A percentile compares a stretch with the other conserved stretches of the same genome.
Conservation (phyloP, 345 rosid genomes). For the Eucalyptus erythrocorys region DNA sequence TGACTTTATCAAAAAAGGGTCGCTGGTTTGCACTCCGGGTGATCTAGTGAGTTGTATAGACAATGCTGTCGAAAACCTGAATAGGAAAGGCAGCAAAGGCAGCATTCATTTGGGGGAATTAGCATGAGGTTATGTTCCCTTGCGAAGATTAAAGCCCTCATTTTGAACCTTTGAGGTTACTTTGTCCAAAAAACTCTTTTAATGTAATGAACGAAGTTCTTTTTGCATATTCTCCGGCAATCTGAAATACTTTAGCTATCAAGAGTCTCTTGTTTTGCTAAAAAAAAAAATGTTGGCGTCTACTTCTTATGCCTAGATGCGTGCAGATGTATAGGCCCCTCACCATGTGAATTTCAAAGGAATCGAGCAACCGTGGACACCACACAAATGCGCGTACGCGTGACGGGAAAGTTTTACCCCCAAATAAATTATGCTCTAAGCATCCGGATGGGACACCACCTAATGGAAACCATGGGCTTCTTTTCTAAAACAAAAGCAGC, state of each 20-base stretch:
- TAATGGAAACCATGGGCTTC: background rate
- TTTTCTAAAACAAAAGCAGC: background rate
- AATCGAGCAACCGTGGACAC: background rate
- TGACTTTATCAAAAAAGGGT: background rate
- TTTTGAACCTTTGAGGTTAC: background rate
- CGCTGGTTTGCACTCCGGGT: slow-evolving; percentile 25
- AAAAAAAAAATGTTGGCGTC: background rate
- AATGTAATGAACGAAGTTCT: background rate
- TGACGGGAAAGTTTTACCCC: background rate
- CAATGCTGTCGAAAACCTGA: slow-evolving; percentile 3
- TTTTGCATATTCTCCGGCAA: background rate
- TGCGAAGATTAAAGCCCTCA: background rate
- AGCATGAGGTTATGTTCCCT: background rate
- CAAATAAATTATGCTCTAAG: background rate
- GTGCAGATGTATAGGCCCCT: background rate
- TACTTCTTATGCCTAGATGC: background rate
- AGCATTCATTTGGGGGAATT: background rate
- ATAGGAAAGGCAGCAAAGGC: background rate
- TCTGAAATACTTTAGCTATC: background rate
- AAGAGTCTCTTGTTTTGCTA: background rate
- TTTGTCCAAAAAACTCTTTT: background rate
- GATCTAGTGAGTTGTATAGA: slow-evolving; percentile 52
- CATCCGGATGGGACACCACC: background rate
- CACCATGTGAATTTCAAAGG: background rate
- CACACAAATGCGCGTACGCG: background rate